Conservation (phyloP, 768 basidiomycete species). For the Phaeotremella fagi region DNA sequence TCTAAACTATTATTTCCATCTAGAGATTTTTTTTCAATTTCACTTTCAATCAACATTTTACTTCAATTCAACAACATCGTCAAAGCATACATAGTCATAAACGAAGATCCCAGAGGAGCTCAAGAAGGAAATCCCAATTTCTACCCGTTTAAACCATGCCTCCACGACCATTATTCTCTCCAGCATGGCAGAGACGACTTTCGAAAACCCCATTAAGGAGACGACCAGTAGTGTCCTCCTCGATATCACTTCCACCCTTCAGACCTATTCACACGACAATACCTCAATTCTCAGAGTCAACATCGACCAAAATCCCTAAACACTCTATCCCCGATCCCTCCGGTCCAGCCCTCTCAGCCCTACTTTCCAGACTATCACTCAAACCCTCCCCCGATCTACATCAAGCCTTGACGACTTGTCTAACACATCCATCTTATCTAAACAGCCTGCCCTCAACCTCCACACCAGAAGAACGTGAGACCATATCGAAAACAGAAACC, state of each 20-base stretch:
- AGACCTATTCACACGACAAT: no score
- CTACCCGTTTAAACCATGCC: no score
- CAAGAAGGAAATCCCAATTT: no score
- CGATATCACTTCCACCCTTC: neutral
- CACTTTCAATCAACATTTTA: no score
- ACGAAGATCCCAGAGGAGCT: no score
- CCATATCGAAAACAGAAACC: constrained; percentile 29
- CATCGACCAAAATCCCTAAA: neutral
- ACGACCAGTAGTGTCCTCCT: neutral
- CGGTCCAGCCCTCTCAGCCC: constrained; percentile 31
- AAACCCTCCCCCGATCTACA: constrained; percentile 23
- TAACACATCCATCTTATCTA: constrained; percentile 42
- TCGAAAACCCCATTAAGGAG: neutral
- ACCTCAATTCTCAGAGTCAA: neutral
- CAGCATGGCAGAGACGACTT: neutral
- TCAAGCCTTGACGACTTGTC: constrained; percentile 28
- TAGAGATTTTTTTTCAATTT: no score
- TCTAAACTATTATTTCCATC: no score
- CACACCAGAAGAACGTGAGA: neutral
- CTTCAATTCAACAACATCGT: no score
- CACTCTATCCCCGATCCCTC: constrained; percentile 9
- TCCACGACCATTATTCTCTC: neutral
- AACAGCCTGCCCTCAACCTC: neutral
- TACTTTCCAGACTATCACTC: constrained; percentile 40
- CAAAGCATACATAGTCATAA: no score